Base-by-base conservation (phyloP, 768 basidiomycete species). In the Tricholoma hemisulphureum region DNA sequence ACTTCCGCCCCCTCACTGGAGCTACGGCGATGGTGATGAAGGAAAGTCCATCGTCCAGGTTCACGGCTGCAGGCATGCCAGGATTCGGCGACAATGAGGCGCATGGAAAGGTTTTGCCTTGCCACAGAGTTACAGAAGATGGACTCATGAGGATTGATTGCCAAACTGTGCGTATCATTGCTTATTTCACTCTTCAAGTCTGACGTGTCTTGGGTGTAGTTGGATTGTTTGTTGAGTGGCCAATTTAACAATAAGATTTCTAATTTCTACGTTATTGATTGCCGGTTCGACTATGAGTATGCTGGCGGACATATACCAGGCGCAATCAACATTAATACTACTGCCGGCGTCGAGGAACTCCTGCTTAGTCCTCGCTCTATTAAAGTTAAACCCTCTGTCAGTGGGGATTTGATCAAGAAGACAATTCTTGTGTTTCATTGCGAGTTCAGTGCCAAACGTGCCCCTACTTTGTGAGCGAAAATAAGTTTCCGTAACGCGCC, bases 231-330 rank as follows among this genome's bases (percentile, higher is more conserved):
- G 13, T 73, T 98, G 29, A 83, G 87, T 49, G 95, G 96, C 21
- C 78, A 74, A 62, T 98, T 84, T 72, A 73, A 83, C 51, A 68
- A 80, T 18, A 74, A 81, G 59, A 85, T 96, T 56, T 77, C 80
- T 35, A 78, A 84, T 46, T 97, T 80, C 71, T 82, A 89, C 63
- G 74, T 99, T 57, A 88, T 99, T 64, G 97, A 99, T 74, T 98
- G 97, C 72, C 90, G 97, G 41, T 99, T 98, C 72, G 93, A 94
- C 61, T 99, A 97, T 67, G 97, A 99, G 74, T 98, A 88, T 71
- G 79, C 81, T 50, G 97, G 97, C 8, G 97, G 97, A 0, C 97
- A 98, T 75, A 85, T 98, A 62, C 83, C 84, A 9, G 91, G 94
- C 13, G 95, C 97, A 6, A 79, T 95, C 70, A 98, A 98, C 70